A percentile compares a stretch with the other conserved stretches of the same genome.
Conservation (phyloP, 371 early-diverging fungal genomes). For the Smittium culicis region DNA sequence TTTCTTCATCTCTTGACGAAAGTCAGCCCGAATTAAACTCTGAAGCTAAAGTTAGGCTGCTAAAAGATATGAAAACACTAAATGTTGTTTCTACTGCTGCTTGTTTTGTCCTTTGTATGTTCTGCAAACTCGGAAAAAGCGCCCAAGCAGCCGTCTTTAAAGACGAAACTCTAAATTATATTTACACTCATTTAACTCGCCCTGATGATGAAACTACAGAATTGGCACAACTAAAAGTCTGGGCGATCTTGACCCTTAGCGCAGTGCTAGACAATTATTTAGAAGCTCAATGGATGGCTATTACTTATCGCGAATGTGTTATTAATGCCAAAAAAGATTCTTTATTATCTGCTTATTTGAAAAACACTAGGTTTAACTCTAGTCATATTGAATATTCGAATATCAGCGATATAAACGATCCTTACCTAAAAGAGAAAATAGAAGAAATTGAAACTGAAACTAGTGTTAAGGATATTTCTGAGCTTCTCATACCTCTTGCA, state of each 20-base stretch:
- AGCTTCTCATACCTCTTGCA: constrained; percentile 27
- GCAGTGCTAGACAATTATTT: constrained; percentile 71
- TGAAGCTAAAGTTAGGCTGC: neutral
- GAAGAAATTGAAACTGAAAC: neutral
- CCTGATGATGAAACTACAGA: constrained; percentile 31
- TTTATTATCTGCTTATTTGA: neutral
- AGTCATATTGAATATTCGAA: neutral
- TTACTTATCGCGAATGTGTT: constrained; percentile 44
- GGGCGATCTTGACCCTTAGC: constrained; percentile 73
- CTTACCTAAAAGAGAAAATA: neutral
- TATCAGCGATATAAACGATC: neutral
- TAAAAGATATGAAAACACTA: constrained; percentile 3
- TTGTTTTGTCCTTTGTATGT: constrained; percentile 80
- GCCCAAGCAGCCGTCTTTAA: constrained; percentile 73
- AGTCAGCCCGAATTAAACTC: neutral
- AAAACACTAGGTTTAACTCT: neutral
- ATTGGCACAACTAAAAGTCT: constrained; percentile 69
- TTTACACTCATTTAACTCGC: constrained; percentile 26
- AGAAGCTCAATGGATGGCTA: constrained; percentile 49
- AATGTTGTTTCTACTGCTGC: constrained; percentile 77
- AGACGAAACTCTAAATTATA: constrained; percentile 30
- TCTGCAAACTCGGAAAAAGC: constrained; percentile 62
- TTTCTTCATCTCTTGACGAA: neutral
- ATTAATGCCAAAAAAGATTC: constrained; percentile 78
- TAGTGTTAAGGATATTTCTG: constrained; percentile 21